Evolutionary conservation across 306 rosid species (phyloP).

Genomic region (Vachellia pachyceras): DNA sequence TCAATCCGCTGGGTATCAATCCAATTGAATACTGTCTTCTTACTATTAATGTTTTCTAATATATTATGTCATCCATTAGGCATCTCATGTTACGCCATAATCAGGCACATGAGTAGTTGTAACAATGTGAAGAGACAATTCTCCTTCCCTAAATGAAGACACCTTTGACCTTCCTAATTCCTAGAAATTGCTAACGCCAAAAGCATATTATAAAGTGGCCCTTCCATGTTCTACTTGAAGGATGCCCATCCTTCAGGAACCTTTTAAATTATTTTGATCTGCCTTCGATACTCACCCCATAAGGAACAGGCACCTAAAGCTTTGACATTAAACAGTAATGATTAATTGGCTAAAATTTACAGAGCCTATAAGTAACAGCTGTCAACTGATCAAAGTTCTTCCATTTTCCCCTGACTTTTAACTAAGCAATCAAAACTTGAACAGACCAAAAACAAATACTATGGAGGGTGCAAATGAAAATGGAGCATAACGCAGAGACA

Average conservation of each 20-base stretch:
- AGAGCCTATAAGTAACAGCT: not conserved
- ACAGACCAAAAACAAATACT: not conserved
- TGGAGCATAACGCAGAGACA: not conserved
- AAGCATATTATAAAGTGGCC: not conserved
- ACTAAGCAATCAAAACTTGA: not conserved
- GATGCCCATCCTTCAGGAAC: not conserved
- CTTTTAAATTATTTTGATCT: not conserved
- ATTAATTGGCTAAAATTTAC: not conserved
- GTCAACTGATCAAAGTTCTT: not conserved
- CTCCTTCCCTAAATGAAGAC: not conserved
- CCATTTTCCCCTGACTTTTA: not conserved
- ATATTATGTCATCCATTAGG: not conserved
- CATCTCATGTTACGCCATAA: not conserved
- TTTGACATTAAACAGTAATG: not conserved
- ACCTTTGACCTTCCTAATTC: not conserved
- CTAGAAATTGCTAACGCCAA: not conserved
- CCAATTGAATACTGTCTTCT: not conserved
- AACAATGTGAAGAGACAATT: not conserved
- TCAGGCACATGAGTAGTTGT: not conserved
- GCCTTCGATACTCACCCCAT: not conserved
- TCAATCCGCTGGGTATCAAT: not conserved
- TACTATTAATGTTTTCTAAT: not conserved
- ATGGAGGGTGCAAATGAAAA: not conserved
- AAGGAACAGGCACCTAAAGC: not conserved
- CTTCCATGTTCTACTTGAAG: slow-evolving; percentile 1